Evolutionary conservation across 306 rosid genomes (phyloP).

Genomic region (Comarum palustre): DNA sequence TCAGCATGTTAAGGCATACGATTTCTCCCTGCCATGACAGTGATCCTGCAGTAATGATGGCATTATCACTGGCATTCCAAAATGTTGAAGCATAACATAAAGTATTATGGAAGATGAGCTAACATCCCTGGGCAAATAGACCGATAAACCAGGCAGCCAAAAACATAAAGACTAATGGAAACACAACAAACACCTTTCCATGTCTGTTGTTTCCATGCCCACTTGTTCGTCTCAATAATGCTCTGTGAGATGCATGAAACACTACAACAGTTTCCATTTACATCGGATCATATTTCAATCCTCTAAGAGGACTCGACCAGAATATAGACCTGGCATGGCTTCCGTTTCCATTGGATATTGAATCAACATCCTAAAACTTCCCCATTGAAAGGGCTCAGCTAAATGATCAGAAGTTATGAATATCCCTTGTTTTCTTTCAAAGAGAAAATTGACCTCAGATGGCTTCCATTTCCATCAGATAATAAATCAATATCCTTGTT

Average conservation of each 20-base stretch:
- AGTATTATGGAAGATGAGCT: background rate
- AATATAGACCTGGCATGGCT: background rate
- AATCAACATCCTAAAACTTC: background rate
- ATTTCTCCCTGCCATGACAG: constrained; percentile 41
- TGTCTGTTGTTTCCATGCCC: background rate
- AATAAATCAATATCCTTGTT: background rate
- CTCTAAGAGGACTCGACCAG: background rate
- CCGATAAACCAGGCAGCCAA: background rate
- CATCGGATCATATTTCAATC: background rate
- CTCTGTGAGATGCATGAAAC: background rate
- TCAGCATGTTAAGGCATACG: no score
- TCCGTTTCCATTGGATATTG: background rate
- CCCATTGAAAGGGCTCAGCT: background rate
- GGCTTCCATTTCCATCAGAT: background rate
- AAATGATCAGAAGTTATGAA: background rate
- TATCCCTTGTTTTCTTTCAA: background rate
- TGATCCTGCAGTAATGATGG: constrained; percentile 33
- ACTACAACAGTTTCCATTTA: background rate
- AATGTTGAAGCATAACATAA: background rate
- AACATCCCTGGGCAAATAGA: background rate
- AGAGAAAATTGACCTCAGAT: background rate
- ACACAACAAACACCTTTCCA: background rate
- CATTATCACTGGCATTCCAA: constrained; percentile 7
- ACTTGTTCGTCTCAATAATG: background rate
- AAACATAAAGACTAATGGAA: background rate